These are phyloP conservation scores for Melaleuca quinquenervia DNA, from an alignment of 345 rosid genomes.

Conservation along the genomic window DNA sequence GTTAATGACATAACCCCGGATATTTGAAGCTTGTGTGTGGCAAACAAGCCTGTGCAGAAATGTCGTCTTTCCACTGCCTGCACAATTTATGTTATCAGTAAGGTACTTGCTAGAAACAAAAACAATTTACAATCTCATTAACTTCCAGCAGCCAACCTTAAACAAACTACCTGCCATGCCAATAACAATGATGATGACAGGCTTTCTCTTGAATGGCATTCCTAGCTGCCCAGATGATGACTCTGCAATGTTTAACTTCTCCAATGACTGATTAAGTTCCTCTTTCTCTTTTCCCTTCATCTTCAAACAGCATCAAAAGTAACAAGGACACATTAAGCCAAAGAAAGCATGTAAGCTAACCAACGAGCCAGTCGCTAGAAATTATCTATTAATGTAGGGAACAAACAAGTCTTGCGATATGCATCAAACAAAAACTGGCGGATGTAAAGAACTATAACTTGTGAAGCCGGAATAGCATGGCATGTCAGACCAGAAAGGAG, in stretches of 20 bases:
- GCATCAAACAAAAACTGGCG: neutral
- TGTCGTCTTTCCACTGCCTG: slow-evolving; percentile 14
- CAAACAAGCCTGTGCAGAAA: slow-evolving; percentile 15
- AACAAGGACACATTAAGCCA: neutral
- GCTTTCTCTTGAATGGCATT: slow-evolving; percentile 9
- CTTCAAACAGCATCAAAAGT: neutral
- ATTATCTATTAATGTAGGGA: neutral
- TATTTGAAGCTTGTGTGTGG: slow-evolving; percentile 16
- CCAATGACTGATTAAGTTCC: neutral
- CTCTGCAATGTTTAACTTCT: neutral
- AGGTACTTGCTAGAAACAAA: neutral
- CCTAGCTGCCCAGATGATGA: slow-evolving; percentile 1
- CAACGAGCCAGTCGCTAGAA: neutral
- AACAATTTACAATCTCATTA: neutral
- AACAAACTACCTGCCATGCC: slow-evolving; percentile 11
- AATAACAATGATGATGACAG: slow-evolving; percentile 11
- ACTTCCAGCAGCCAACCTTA: neutral
- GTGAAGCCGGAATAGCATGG: no score
- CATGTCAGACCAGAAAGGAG: no score
- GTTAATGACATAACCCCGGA: slow-evolving; percentile 15
- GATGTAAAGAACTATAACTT: no score
- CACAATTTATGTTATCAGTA: neutral
- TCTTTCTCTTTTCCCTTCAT: slow-evolving; percentile 6
- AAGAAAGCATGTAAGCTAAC: neutral
- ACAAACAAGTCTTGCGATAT: neutral